phyloP scores from a whole-genome alignment of 2,329 filamentous ascomycete genomes.

The Triangularia setosa region DNA sequence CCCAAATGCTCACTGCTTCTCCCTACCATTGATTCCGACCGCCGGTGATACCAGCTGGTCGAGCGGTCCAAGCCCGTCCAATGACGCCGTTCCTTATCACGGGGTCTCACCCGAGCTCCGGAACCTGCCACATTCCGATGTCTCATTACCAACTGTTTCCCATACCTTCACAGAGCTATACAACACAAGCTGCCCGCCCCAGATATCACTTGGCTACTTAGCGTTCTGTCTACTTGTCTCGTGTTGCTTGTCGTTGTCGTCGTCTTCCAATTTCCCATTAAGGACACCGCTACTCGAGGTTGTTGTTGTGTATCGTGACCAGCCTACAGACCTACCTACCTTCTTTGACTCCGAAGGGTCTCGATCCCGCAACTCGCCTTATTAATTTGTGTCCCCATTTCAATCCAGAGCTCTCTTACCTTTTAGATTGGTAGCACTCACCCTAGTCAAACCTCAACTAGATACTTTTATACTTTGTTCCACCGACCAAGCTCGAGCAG shows the following conservation, averaged over 20 bases:
- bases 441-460: not conserved
- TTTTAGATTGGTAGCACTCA: not conserved
- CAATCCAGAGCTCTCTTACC: not conserved
- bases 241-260: not conserved
- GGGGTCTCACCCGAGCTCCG: slow-evolving; percentile 18
- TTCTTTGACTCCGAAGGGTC: not conserved
- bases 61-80: slow-evolving; percentile 7
- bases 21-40: slow-evolving; percentile 15
- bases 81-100: slow-evolving; percentile 21
- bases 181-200: not conserved
- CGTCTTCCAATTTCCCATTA: not conserved
- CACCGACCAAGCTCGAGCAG: no score
- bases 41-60: slow-evolving; percentile 14
- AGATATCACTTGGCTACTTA: slow-evolving; percentile 3
- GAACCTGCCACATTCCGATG: slow-evolving; percentile 17
- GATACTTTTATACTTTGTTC: not conserved
- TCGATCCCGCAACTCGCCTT: not conserved
- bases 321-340: not conserved
- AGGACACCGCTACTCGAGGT: not conserved
- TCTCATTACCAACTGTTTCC: not conserved
- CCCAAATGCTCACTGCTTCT: slow-evolving; percentile 8
- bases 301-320: not conserved
- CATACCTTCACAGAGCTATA: not conserved
- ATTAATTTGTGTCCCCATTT: not conserved
- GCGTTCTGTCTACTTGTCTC: slow-evolving; percentile 4